Evolutionary conservation across 225 moss, liverwort and hornwort genomes (phyloP).

Genomic region (Climacium dendroides): DNA sequence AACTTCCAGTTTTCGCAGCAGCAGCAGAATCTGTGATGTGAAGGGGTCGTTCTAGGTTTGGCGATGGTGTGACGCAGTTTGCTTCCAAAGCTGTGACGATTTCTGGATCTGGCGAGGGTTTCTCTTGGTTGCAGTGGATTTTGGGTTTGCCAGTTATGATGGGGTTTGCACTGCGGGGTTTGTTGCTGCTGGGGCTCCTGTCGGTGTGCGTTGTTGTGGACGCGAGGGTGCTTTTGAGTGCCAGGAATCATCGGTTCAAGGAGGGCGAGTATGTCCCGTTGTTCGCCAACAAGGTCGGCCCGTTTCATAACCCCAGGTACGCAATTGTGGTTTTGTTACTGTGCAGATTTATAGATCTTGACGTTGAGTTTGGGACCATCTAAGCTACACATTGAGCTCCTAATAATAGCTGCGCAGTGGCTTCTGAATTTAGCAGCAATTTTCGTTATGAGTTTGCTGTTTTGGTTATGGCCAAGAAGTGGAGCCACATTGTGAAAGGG

Average conservation of each 20-base stretch:
- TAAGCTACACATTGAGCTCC: neutral
- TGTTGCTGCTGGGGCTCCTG: neutral
- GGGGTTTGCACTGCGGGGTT: neutral
- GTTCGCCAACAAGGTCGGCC: constrained; percentile 95
- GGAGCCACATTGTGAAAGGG: neutral
- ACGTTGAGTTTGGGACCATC: neutral
- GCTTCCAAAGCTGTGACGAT: neutral
- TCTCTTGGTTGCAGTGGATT: neutral
- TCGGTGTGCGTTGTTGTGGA: neutral
- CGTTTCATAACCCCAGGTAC: constrained; percentile 75
- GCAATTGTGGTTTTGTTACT: neutral
- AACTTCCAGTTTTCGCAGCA: neutral
- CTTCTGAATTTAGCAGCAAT: neutral
- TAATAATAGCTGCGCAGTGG: neutral
- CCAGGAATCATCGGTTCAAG: constrained; percentile 56
- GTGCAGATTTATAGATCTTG: neutral
- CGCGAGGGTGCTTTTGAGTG: constrained; percentile 35
- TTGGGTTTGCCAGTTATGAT: neutral
- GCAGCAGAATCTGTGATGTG: neutral
- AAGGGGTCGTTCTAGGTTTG: neutral
- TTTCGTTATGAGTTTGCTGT: neutral
- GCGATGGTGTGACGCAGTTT: neutral
- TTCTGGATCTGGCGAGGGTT: constrained; percentile 1
- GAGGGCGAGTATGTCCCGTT: constrained; percentile 65
- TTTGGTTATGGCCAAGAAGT: neutral